Base-by-base conservation (phyloP, 176 grass and related monocot genomes). In the Raddia guianensis region DNA sequence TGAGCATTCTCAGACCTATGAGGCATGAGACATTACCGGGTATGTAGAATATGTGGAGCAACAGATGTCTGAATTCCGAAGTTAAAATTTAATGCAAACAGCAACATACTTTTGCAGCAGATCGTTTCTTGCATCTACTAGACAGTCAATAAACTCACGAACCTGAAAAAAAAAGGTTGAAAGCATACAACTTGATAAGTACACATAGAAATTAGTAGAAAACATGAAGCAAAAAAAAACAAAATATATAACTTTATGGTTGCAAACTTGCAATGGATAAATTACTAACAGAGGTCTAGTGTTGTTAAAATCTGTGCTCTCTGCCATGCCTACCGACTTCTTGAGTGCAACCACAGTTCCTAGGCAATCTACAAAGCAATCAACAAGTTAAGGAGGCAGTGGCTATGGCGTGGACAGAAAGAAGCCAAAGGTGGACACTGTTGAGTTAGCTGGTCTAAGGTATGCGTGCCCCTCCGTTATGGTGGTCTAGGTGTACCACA, bases 51-150 rank as follows among this genome's bases (percentile, higher is more conserved):
- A 79, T 79, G 6, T 34, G 3, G 43, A 47, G 72, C 13, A 71
- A 72, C 71, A n/a, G 58, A 45, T 66, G 13, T 46, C 57, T 44
- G 53, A 68, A 68, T 69, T 40, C 52, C 45, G 50, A 60, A 71
- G 76, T 43, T 49, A 74, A 79, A 50, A 21, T 60, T 79, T 71
- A 59, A 58, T 37, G 90, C 63, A 76, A 89, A 79, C 6, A 74
- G 9, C n/a, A 49, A 68, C 60, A 63, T 82, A 95, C 96, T 90
- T 95, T 46, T 93, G 90, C 48, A 89, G 86, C 61, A 98, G 73
- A 71, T 98, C 92, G 9, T 93, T 89, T 87, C 90, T 98, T 74
- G 96, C 96, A 37, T 95, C 92, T 73, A 88, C 66, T 21, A 98
- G 84, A 74, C 90, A 85, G 57, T 77, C 83, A 79, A 98, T 77